Base-by-base conservation (phyloP, 2,329 filamentous ascomycete genomes). In the Thielaviopsis punctulata region DNA sequence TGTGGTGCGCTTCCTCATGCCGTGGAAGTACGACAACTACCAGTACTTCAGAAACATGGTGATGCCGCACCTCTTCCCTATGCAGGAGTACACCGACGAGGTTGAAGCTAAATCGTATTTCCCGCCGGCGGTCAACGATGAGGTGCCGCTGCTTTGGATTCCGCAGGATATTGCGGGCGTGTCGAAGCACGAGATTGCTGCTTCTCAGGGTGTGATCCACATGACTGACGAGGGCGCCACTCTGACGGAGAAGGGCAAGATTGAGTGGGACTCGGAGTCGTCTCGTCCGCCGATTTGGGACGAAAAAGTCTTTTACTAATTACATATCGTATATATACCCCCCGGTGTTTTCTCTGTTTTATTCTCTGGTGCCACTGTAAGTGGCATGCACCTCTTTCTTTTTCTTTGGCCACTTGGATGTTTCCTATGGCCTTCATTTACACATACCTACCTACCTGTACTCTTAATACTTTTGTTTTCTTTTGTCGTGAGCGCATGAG, bases 201-300 rank as follows among this genome's bases (percentile, higher is more conserved):
- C 92, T 59, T 84, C 84, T 0, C 71, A 71, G 58, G 77, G 75
- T 60, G 75, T 85, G 27, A 84, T 87, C 25, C 77, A 81, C 1
- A 90, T 93, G 57, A 89, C 84, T 0, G 87, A 95, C 58, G 83
- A 86, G 58, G 83, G 81, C 18, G 83, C 83, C 45, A 73, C 68
- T 48, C 66, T 90, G 4, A 80, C 80, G 57, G 80, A 82, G 59
- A 83, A 86, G 67, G 69, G 68, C 57, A 63, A 66, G 22, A 61
- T 70, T 10, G 57, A 61, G 22, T 71, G 68, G 68, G 68, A 70
- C 45, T 62, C 62, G 1, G 65, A 67, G 55, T 63, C 59, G 19
- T 67, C 68, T 15, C 63, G 68, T 54, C 68, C 68, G 48, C 68
- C 68, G 2, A 68, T 71, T 49, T 69, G 67, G 63, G 63, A 60